Base-by-base conservation (phyloP, 148 eudicot genomes). In the Cornus florida region DNA sequence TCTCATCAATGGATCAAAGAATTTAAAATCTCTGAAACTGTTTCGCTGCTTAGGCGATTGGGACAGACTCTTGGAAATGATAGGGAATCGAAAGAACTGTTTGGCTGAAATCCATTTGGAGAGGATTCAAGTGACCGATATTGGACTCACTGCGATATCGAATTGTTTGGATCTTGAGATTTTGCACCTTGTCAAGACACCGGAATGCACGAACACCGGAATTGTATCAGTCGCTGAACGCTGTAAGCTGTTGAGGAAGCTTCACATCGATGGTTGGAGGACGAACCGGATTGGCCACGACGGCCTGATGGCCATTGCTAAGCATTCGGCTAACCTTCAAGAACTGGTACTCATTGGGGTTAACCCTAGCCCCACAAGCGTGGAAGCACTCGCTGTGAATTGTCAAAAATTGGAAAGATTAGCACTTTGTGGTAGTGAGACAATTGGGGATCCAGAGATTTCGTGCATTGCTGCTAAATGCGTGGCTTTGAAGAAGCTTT, bases 241-340 rank as follows among this genome's bases (percentile, higher is more conserved):
- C 48, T 93, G 97, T 84, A 93, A 77, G 87, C 60, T 86, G 19
- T 83, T 93, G 83, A 87, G 92, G 85, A 93, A 93, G 89, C 88
- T 93, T 39, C 95, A 93, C 38, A 90, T 93, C 65, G 97, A 93
- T 70, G 97, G 97, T 59, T 93, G 97, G 97, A 91, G 93, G 77
- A 91, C 97, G 32, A 91, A 93, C 41, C 80, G 92, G 83, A 93
- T 93, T 67, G 97, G 97, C 10, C 91, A 91, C 72, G 90, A 89
- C 43, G 94, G 95, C 12, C 80, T 93, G 77, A 71, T 75, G 72
- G 89, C 91, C 1, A 80, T 93, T 33, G 97, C 89, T 12, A 90
- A 84, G 83, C 83, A 93, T 43, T 86, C 88, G 72, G 76, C 39
- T 16, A 90, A 91, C 60, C 88, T 93, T 39, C 91, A 87, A 32